Evolutionary conservation across 2,329 filamentous ascomycete genomes (phyloP).

Genomic region (Cyanodermella asteris): DNA sequence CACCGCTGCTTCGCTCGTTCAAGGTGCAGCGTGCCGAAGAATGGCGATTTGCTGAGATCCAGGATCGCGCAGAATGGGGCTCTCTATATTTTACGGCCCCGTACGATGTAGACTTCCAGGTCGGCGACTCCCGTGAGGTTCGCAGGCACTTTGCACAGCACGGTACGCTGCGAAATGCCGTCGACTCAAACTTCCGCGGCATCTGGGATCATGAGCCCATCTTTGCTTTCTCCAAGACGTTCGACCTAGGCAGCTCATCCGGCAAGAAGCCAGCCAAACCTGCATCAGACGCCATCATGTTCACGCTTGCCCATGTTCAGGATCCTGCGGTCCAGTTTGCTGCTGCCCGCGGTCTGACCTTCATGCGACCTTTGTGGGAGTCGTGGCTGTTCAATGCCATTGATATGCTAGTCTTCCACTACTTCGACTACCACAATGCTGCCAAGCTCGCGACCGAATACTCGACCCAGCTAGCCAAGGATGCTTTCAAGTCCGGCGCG

Average conservation of each 20-base stretch:
- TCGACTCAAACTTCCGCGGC: constrained; percentile 43
- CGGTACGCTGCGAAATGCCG: constrained; percentile 41
- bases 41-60: constrained; percentile 50
- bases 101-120: constrained; percentile 42
- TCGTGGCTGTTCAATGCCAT: constrained; percentile 45
- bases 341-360: constrained; percentile 49
- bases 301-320: constrained; percentile 58
- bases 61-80: constrained; percentile 67
- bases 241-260: constrained; percentile 26
- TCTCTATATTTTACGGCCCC: constrained; percentile 57
- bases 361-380: constrained; percentile 61
- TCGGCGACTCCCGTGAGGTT: constrained; percentile 42
- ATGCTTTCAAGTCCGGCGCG: constrained; percentile 53
- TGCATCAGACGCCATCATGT: constrained; percentile 38
- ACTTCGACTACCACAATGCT: constrained; percentile 47
- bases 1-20: no score
- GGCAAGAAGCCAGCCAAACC: constrained; percentile 11
- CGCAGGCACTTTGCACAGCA: constrained; percentile 48
- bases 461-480: constrained; percentile 44
- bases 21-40: constrained; percentile 25
- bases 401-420: constrained; percentile 53
- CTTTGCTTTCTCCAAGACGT: constrained; percentile 54
- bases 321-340: constrained; percentile 63
- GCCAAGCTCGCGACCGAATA: constrained; percentile 46
- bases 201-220: constrained; percentile 63